Evolutionary conservation across 2,329 filamentous ascomycete species (phyloP).

Genomic region (Exutisphaerella laricina): DNA sequence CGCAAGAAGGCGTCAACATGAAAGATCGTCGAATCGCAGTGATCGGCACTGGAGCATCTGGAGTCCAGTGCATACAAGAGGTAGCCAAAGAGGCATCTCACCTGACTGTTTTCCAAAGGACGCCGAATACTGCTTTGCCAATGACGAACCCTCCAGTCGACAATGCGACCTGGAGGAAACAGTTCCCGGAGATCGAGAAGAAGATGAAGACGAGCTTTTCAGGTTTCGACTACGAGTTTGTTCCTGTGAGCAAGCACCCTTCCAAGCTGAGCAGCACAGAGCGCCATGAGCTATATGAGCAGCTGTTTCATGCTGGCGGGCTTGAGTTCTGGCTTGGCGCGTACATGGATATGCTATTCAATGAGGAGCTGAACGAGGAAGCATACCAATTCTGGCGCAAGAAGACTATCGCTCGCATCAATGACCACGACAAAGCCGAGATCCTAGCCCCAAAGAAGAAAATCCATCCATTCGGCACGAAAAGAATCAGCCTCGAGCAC

Average conservation of each 20-base stretch:
- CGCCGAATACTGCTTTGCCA: slow-evolving; percentile 51
- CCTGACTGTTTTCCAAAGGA: slow-evolving; percentile 59
- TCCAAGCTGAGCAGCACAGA: slow-evolving; percentile 8
- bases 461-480: slow-evolving; percentile 23
- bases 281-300: slow-evolving; percentile 6
- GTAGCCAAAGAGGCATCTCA: slow-evolving; percentile 19
- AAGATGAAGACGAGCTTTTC: slow-evolving; percentile 45
- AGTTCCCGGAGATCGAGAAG: slow-evolving; percentile 41
- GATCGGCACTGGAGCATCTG: slow-evolving; percentile 39
- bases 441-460: slow-evolving; percentile 51
- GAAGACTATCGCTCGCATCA: slow-evolving; percentile 32
- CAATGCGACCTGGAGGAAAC: slow-evolving; percentile 35
- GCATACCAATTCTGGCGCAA: slow-evolving; percentile 41
- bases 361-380: slow-evolving; percentile 50
- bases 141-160: slow-evolving; percentile 48
- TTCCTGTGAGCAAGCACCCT: slow-evolving; percentile 2
- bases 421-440: slow-evolving; percentile 52
- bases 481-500: slow-evolving; percentile 45
- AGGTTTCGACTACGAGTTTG: slow-evolving; percentile 38
- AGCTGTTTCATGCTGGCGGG: slow-evolving; percentile 7
- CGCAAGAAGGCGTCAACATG: slow-evolving; percentile 19
- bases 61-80: slow-evolving; percentile 34
- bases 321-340: slow-evolving; percentile 31
- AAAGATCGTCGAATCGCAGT: slow-evolving; percentile 35
- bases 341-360: slow-evolving; percentile 36